Conservation (phyloP, 2,329 filamentous ascomycete species). For the Hypoxylon sp. region DNA sequence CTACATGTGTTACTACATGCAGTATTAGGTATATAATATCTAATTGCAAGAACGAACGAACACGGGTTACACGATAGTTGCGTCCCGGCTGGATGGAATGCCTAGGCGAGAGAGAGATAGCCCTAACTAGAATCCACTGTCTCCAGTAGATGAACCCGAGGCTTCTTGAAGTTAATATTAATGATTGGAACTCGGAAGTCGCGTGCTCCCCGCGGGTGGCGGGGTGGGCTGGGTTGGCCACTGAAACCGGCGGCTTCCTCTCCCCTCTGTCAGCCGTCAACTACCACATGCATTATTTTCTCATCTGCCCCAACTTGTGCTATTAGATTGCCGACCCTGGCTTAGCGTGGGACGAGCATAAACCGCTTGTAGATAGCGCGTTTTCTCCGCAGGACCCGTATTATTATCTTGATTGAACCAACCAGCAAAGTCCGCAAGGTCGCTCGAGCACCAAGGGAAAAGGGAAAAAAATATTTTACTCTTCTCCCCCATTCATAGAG, state of each 20-base stretch:
- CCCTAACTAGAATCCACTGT: conserved; percentile 2
- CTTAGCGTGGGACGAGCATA: conserved; percentile 44
- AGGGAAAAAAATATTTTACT: conserved; percentile 27
- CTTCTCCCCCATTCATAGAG: conserved; percentile 29
- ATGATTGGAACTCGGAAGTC: too few species aligned
- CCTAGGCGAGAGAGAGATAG: conserved; percentile 10
- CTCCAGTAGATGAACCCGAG: conserved; percentile 7
- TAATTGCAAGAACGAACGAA: background rate
- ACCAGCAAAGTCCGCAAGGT: conserved; percentile 15
- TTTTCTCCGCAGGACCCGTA: conserved; percentile 42
- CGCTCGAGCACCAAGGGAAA: conserved; percentile 23
- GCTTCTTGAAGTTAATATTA: background rate
- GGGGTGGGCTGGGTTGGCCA: background rate
- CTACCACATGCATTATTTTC: conserved; percentile 28
- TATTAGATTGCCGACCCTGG: conserved; percentile 24
- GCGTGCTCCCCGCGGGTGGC: background rate
- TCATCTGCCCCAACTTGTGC: conserved; percentile 13
- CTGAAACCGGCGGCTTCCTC: conserved; percentile 1
- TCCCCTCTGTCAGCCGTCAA: conserved; percentile 24
- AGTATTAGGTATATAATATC: background rate
- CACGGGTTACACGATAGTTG: conserved; percentile 15
- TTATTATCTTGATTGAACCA: conserved; percentile 38
- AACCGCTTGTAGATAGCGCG: conserved; percentile 44
- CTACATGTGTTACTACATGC: too few species aligned
- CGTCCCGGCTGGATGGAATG: conserved; percentile 20